Percentiles rank a stretch among this genome's conserved stretches.
Conservation (phyloP, 805 yeast genomes). For the Ogataea henricii region DNA sequence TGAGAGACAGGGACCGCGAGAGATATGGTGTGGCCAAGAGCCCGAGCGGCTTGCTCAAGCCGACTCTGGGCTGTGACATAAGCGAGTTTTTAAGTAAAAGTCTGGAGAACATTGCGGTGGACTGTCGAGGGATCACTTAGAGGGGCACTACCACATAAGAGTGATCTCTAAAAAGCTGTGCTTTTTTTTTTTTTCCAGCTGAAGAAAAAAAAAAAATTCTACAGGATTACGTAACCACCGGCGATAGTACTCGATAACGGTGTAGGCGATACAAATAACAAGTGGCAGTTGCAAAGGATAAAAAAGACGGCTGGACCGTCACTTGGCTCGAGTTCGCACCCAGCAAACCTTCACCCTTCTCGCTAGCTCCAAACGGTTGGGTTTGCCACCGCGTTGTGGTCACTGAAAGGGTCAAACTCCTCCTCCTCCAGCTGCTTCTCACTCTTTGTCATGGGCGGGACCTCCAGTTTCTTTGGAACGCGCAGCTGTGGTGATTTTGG, state of each 20-base stretch:
- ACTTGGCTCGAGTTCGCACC: too few species aligned
- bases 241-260: too few species aligned
- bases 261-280: too few species aligned
- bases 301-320: too few species aligned
- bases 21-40: background rate
- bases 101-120: background rate
- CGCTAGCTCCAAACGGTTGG: constrained; percentile 29
- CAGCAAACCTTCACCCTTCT: too few species aligned
- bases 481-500: constrained; percentile 24
- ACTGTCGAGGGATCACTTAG: too few species aligned
- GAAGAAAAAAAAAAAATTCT: background rate
- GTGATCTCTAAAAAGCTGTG: too few species aligned
- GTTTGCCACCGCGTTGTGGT: constrained; percentile 32
- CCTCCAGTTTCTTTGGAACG: constrained; percentile 8
- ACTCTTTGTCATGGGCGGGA: constrained; percentile 1
- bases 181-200: background rate
- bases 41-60: background rate
- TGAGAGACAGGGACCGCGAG: constrained; percentile 18
- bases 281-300: too few species aligned
- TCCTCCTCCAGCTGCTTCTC: constrained; percentile 1
- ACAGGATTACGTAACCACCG: background rate
- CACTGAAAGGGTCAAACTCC: constrained; percentile 36
- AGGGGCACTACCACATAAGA: too few species aligned
- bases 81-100: background rate
- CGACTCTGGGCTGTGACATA: background rate